A percentile compares a stretch with the other conserved stretches of the same genome.
Evolutionary conservation across 208 protist species (phyloP).

Genomic region (Phytomonas sp.): DNA sequence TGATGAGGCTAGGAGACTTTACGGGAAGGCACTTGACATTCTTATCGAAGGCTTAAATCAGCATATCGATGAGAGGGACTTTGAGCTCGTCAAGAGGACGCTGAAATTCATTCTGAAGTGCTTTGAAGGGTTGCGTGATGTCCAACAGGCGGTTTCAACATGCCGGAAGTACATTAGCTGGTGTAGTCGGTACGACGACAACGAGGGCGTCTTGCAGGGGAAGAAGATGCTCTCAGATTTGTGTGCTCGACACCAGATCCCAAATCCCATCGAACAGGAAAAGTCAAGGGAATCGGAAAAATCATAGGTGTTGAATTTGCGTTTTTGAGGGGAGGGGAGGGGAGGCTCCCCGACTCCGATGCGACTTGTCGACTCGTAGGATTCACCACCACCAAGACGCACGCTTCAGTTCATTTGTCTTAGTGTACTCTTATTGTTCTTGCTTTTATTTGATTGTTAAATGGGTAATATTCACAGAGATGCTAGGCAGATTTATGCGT

Average conservation of each 20-base stretch:
- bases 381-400: not conserved
- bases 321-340: not conserved
- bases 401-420: not conserved
- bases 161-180: constrained; percentile 84
- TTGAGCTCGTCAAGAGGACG: constrained; percentile 61
- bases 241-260: constrained; percentile 30
- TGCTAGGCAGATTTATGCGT: not conserved
- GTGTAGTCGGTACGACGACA: constrained; percentile 74
- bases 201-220: constrained; percentile 46
- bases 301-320: not conserved
- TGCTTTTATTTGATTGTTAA: not conserved
- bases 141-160: constrained; percentile 65
- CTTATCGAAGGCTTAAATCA: constrained; percentile 75
- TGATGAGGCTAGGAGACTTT: constrained; percentile 46
- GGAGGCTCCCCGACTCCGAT: not conserved
- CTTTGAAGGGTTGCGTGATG: constrained; percentile 82
- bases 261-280: not conserved
- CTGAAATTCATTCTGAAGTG: constrained; percentile 59
- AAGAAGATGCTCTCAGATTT: constrained; percentile 48
- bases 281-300: not conserved
- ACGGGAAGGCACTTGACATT: constrained; percentile 72
- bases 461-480: not conserved
- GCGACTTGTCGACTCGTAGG: not conserved
- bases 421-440: not conserved
- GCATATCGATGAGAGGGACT: constrained; percentile 85